Evolutionary conservation across 805 yeast genomes (phyloP).

Genomic region (Wickerhamiella sorbophila): DNA sequence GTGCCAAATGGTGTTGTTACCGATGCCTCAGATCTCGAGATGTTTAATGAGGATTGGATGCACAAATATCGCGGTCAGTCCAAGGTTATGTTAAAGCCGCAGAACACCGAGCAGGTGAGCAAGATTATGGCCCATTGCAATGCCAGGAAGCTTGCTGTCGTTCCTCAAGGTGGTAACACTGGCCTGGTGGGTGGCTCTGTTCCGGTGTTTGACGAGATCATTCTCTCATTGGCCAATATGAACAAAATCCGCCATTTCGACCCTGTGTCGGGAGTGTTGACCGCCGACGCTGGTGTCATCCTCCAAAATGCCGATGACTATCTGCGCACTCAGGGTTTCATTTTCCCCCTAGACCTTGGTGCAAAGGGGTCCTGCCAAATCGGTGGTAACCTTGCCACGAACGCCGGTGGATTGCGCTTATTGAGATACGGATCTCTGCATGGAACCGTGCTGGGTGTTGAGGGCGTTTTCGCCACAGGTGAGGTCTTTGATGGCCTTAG

Average conservation of each 20-base stretch:
- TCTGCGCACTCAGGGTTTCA: constrained; percentile 68
- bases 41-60: constrained; percentile 86
- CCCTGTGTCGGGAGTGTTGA: constrained; percentile 62
- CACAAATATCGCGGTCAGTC: constrained; percentile 81
- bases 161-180: constrained; percentile 95
- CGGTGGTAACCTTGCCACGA: constrained; percentile 93
- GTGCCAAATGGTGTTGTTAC: constrained; percentile 32
- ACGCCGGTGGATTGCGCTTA: constrained; percentile 86
- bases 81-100: constrained; percentile 64
- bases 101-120: constrained; percentile 60
- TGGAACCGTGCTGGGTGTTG: constrained; percentile 79
- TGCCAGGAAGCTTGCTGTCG: constrained; percentile 62
- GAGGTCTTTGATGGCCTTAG: constrained; percentile 64
- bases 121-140: constrained; percentile 68
- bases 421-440: constrained; percentile 84
- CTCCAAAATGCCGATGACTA: constrained; percentile 70
- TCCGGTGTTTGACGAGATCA: constrained; percentile 83
- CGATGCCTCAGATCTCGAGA: constrained; percentile 48
- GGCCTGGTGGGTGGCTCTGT: constrained; percentile 90
- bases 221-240: constrained; percentile 51
- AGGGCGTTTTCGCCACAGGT: constrained; percentile 82
- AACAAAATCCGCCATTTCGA: constrained; percentile 75
- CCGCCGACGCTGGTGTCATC: constrained; percentile 80
- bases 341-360: constrained; percentile 85
- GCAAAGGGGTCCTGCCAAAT: constrained; percentile 94